phyloP scores from a whole-genome alignment of 169 alveolate species.

The Eimeria falciformis region DNA sequence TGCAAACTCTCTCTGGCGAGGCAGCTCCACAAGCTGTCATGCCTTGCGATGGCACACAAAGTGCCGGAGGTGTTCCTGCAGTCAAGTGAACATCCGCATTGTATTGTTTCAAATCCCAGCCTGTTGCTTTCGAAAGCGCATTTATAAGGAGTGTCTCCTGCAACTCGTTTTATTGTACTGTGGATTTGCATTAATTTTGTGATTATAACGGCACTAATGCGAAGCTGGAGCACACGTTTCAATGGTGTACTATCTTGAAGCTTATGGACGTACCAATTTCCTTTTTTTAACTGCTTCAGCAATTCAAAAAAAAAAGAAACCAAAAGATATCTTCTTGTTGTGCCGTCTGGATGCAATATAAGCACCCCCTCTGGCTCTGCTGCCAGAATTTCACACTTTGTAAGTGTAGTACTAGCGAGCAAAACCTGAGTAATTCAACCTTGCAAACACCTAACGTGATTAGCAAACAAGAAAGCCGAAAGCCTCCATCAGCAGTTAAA shows the following conservation, averaged over 20 bases:
- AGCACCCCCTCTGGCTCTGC: constrained; percentile 18
- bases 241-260: neutral
- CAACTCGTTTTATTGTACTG: no score
- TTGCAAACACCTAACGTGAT: no score
- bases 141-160: no score
- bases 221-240: neutral
- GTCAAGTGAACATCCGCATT: neutral
- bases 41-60: neutral
- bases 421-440: neutral
- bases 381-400: neutral
- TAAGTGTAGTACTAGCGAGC: neutral
- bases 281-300: neutral
- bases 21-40: constrained; percentile 2
- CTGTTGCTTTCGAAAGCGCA: no score
- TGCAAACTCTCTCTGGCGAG: constrained; percentile 4
- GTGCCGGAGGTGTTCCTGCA: neutral
- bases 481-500: neutral
- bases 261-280: neutral
- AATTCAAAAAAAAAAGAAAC: neutral
- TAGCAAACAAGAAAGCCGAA: no score
- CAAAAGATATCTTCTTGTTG: neutral
- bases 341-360: neutral
- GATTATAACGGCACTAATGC: neutral
- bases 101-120: no score
- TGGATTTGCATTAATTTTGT: neutral